Evolutionary conservation across 2,329 filamentous ascomycete species (phyloP), one percentile per base, ranked within the genome.

Genomic region (Alternaria angustiovoidea): DNA sequence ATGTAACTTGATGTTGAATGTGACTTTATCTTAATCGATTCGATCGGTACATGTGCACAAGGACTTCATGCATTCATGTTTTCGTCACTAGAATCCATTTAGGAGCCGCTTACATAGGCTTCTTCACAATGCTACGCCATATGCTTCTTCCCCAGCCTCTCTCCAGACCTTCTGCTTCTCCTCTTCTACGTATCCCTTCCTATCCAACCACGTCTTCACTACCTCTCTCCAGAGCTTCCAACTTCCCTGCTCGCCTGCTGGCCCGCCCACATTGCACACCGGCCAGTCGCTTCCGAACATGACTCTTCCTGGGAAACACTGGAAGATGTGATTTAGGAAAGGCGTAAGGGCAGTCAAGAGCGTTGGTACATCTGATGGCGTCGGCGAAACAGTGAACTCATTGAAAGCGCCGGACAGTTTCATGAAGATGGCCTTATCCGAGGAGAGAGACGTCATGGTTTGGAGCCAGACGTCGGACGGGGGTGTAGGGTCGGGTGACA

Each of bases 201-300:
- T 70, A 12, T 80, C 74, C 56, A 93, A 86, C 68, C 92, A 83
- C 64, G 82, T 82, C 63, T 89, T 87, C 18, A 96, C 90, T 1
- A 95, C 82, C 20, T 82, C 83, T 64, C 83, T 86, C 94, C 94
- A 97, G 69, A 89, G 86, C 36, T 81, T 80, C 93, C 93, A 97
- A 32, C 91, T 88, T 16, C 64, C 69, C 22, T 82, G 79, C 48
- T 84, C 81, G 42, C 83, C 83, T 1, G 78, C 79, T 0, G 84
- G 84, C 2, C 85, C 86, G 0, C 87, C 86, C 34, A 92, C 81
- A 63, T 92, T 94, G 80, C 93, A 96, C 1, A 97, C 90, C 2
- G 94, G 94, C 94, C 94, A 98, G 78, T 97, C 93, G 65, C 91
- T 94, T 24, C 90, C 94, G 78, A 95, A 97, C 89, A 98, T 93